Evolutionary conservation across 1,284 basidiomycete genomes (phyloP).

Genomic region (Leccinum huronense): DNA sequence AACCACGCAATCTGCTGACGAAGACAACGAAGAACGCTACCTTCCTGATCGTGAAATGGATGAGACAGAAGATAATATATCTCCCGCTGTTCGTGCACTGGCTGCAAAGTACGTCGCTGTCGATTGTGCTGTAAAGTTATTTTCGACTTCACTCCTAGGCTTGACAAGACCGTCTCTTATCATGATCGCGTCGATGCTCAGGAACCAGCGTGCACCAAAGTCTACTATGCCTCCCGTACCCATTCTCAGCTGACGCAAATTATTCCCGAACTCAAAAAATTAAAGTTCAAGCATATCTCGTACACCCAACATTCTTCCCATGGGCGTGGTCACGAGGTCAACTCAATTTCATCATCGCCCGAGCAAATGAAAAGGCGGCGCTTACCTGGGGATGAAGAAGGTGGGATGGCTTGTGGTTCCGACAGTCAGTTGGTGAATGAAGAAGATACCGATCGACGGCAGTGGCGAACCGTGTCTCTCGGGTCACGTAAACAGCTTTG

Average conservation of each 20-base stretch:
- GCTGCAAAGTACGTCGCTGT: slow-evolving; percentile 66
- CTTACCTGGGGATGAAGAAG: slow-evolving; percentile 29
- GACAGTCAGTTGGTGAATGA: not conserved
- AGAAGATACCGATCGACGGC: slow-evolving; percentile 26
- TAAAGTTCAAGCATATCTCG: slow-evolving; percentile 43
- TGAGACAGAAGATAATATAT: slow-evolving; percentile 60
- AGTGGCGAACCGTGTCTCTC: slow-evolving; percentile 71
- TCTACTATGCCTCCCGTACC: slow-evolving; percentile 93
- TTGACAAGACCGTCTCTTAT: slow-evolving; percentile 13
- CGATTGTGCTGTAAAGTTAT: not conserved
- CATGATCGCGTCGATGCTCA: slow-evolving; percentile 30
- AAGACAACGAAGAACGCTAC: slow-evolving; percentile 53
- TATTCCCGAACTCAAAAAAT: slow-evolving; percentile 80
- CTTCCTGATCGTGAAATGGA: slow-evolving; percentile 53
- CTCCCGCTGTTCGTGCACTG: slow-evolving; percentile 75
- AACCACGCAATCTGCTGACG: slow-evolving; percentile 13
- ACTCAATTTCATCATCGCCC: slow-evolving; percentile 2
- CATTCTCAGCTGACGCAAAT: slow-evolving; percentile 95
- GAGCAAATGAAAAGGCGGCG: slow-evolving; percentile 24
- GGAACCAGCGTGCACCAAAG: slow-evolving; percentile 70
- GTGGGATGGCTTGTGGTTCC: not conserved
- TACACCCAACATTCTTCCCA: slow-evolving; percentile 5
- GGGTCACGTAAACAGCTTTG: slow-evolving; percentile 94
- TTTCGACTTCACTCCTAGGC: slow-evolving; percentile 13
- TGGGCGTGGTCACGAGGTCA: slow-evolving; percentile 15